phyloP scores from a whole-genome alignment of 371 early-diverging fungal species.

The Syncephalastrum racemosum region DNA sequence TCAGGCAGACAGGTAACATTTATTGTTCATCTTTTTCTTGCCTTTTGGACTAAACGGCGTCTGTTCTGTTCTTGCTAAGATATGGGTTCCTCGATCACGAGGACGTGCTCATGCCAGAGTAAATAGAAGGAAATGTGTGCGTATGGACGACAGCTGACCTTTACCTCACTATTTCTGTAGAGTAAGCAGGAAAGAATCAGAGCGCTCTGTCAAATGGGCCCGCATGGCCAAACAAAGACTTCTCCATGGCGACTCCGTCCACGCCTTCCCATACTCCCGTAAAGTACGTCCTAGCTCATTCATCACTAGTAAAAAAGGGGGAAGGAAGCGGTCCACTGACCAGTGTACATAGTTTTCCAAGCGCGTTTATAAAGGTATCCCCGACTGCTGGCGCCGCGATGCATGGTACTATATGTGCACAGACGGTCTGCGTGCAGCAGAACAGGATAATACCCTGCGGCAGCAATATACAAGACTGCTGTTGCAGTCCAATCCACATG shows the following conservation, averaged over 20 bases:
- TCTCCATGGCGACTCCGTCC: slow-evolving; percentile 35
- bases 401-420: slow-evolving; percentile 55
- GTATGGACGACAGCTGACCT: neutral
- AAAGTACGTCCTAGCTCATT: slow-evolving; percentile 31
- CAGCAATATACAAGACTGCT: slow-evolving; percentile 22
- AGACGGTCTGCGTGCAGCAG: slow-evolving; percentile 21
- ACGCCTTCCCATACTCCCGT: slow-evolving; percentile 32
- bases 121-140: slow-evolving; percentile 3
- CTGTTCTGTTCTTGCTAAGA: slow-evolving; percentile 19
- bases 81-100: slow-evolving; percentile 46
- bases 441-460: slow-evolving; percentile 16
- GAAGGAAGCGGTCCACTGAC: too few species aligned
- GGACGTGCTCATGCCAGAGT: slow-evolving; percentile 12
- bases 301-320: neutral
- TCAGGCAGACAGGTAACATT: slow-evolving; percentile 50
- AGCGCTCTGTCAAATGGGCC: slow-evolving; percentile 57
- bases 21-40: neutral
- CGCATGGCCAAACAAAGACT: slow-evolving; percentile 45
- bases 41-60: neutral
- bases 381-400: slow-evolving; percentile 65
- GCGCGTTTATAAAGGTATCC: slow-evolving; percentile 65
- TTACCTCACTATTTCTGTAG: slow-evolving; percentile 11
- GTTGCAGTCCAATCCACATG: slow-evolving; percentile 41
- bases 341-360: slow-evolving; percentile 34
- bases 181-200: slow-evolving; percentile 35